Conservation (phyloP, 2,329 filamentous ascomycete species). For the Hypoxylon rubiginosum region DNA sequence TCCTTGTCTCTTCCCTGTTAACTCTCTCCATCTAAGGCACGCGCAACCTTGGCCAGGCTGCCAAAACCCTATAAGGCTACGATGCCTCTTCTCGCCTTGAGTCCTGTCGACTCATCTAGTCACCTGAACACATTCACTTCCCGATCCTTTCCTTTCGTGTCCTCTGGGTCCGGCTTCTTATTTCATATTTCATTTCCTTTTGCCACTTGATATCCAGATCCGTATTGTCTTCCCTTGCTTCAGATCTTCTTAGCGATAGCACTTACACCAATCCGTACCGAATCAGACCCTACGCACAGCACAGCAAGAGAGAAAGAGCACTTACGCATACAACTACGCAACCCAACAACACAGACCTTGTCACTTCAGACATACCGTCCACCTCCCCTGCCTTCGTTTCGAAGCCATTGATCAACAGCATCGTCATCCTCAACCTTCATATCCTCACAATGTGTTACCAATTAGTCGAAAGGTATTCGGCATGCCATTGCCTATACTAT, state of each 20-base stretch:
- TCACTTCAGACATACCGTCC: constrained; percentile 31
- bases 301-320: constrained; percentile 7
- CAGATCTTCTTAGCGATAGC: constrained; percentile 39
- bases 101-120: constrained; percentile 50
- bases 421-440: constrained; percentile 13
- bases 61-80: constrained; percentile 66
- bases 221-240: constrained; percentile 42
- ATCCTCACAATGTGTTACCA: constrained; percentile 79
- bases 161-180: constrained; percentile 43
- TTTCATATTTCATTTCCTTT: constrained; percentile 44
- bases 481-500: constrained; percentile 90
- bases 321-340: constrained; percentile 9
- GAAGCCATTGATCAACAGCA: constrained; percentile 32
- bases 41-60: constrained; percentile 53
- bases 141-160: constrained; percentile 46
- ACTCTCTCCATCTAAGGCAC: constrained; percentile 28
- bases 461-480: constrained; percentile 86
- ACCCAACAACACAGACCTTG: constrained; percentile 15
- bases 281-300: constrained; percentile 12
- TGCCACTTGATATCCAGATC: constrained; percentile 34
- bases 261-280: constrained; percentile 32
- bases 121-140: constrained; percentile 48
- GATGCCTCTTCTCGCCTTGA: constrained; percentile 59
- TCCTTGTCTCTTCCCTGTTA: constrained; percentile 41
- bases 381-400: constrained; percentile 17